Percentiles rank a stretch among this genome's conserved stretches.
These are phyloP conservation scores for Daldinia vernicosa DNA, from an alignment of 495 filamentous ascomycete genomes.

Conservation along the genomic window DNA sequence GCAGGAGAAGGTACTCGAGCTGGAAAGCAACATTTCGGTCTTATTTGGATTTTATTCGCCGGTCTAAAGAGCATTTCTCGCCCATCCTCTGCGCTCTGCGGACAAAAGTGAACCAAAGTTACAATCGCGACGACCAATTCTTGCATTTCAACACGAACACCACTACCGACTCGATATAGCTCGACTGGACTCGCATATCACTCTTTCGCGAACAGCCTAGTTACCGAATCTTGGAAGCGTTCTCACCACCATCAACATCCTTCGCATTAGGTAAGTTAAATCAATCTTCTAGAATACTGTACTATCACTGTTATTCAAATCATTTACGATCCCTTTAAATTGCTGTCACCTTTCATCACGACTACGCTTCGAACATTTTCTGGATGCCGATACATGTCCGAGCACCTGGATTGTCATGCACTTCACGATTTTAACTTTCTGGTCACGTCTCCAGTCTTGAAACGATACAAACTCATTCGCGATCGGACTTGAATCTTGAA, in stretches of 20 bases:
- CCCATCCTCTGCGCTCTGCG: slow-evolving; percentile 10
- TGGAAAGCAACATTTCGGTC: slow-evolving; percentile 29
- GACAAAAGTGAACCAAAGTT: slow-evolving; percentile 15
- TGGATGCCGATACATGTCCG: slow-evolving; percentile 19
- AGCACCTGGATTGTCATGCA: slow-evolving; percentile 11
- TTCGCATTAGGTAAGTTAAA: slow-evolving; percentile 26
- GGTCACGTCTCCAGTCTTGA: background rate
- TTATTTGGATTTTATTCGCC: slow-evolving; percentile 8
- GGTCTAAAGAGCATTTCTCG: slow-evolving; percentile 3
- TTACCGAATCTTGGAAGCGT: slow-evolving; percentile 9
- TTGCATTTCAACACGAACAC: slow-evolving; percentile 28
- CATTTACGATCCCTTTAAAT: background rate
- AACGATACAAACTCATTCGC: background rate
- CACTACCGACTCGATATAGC: slow-evolving; percentile 18
- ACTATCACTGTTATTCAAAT: background rate
- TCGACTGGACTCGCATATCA: slow-evolving; percentile 19
- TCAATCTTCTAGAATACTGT: background rate
- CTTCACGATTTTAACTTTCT: background rate
- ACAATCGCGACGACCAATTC: slow-evolving; percentile 15
- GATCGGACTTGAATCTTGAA: background rate
- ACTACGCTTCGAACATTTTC: background rate
- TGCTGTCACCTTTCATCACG: background rate
- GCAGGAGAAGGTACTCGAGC: slow-evolving; percentile 36
- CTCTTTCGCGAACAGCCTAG: slow-evolving; percentile 23
- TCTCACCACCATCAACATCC: slow-evolving; percentile 12